These are phyloP conservation scores for Hirsutella rhossiliensis DNA, from an alignment of 2,329 filamentous ascomycete species.

Conservation along the genomic window DNA sequence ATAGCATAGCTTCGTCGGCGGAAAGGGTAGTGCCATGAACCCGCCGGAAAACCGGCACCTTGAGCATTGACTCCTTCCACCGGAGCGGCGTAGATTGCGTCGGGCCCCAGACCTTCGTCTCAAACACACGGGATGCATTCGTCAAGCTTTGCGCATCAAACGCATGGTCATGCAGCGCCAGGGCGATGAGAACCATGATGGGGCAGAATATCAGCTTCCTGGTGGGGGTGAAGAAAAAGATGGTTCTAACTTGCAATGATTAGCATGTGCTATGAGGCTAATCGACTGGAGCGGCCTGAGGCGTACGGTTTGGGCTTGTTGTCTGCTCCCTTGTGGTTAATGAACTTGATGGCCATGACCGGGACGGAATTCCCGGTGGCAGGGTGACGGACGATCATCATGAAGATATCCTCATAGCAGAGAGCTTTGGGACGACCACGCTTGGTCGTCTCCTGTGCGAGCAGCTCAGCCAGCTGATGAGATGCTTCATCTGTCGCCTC, in stretches of 20 bases:
- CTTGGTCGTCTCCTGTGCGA: background rate
- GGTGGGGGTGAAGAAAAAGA: background rate
- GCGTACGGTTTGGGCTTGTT: background rate
- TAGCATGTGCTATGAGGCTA: background rate
- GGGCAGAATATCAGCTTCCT: background rate
- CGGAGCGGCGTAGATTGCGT: too few relatives aligned
- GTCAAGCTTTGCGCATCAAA: too few relatives aligned
- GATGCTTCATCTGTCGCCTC: background rate
- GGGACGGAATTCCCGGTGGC: background rate
- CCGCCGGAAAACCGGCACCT: too few relatives aligned
- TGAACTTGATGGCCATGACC: background rate
- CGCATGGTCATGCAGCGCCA: too few relatives aligned
- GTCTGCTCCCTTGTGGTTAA: background rate
- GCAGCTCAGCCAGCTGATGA: background rate
- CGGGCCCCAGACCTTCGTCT: too few relatives aligned
- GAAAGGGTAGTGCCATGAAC: too few relatives aligned
- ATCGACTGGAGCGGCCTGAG: background rate
- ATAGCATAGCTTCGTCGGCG: too few relatives aligned
- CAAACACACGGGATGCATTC: too few relatives aligned
- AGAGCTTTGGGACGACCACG: background rate
- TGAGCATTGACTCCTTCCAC: too few relatives aligned
- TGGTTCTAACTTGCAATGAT: background rate
- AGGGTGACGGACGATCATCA: background rate
- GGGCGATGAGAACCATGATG: background rate
- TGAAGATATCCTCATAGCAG: background rate